A percentile compares a stretch with the other conserved stretches of the same genome.
These are phyloP conservation scores for Rhodocollybia butyracea DNA, from an alignment of 768 basidiomycete genomes.

Conservation along the genomic window DNA sequence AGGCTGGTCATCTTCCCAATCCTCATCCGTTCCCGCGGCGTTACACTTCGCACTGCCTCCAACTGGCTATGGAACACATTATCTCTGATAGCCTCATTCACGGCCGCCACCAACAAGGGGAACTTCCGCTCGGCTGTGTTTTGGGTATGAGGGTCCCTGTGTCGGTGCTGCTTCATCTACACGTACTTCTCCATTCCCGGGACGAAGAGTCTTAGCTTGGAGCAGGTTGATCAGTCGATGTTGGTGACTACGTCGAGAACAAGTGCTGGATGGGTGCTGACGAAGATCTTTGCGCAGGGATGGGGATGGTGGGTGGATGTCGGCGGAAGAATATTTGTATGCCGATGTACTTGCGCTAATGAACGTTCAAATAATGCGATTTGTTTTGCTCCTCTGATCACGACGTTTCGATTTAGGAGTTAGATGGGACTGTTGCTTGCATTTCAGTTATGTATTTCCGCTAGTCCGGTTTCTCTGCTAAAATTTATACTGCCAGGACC, in stretches of 20 bases:
- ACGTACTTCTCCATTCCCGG: slow-evolving; percentile 81
- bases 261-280: not conserved
- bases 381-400: too few species aligned
- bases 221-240: slow-evolving; percentile 73
- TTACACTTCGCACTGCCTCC: slow-evolving; percentile 56
- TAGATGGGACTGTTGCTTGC: too few species aligned
- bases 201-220: slow-evolving; percentile 80
- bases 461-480: too few species aligned
- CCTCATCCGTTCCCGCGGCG: slow-evolving; percentile 77
- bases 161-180: slow-evolving; percentile 68
- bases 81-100: slow-evolving; percentile 38
- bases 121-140: slow-evolving; percentile 71
- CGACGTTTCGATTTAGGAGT: too few species aligned
- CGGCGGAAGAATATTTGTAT: too few species aligned
- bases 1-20: slow-evolving; percentile 73
- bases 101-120: slow-evolving; percentile 36
- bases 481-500: too few species aligned
- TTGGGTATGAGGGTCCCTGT: slow-evolving; percentile 79
- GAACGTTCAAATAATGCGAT: too few species aligned
- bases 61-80: slow-evolving; percentile 72
- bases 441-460: too few species aligned
- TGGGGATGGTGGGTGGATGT: slow-evolving; percentile 3
- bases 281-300: not conserved
- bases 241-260: not conserved
- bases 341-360: too few species aligned